Conservation (phyloP, 164 flowering plant genomes). For the Piper longum region DNA sequence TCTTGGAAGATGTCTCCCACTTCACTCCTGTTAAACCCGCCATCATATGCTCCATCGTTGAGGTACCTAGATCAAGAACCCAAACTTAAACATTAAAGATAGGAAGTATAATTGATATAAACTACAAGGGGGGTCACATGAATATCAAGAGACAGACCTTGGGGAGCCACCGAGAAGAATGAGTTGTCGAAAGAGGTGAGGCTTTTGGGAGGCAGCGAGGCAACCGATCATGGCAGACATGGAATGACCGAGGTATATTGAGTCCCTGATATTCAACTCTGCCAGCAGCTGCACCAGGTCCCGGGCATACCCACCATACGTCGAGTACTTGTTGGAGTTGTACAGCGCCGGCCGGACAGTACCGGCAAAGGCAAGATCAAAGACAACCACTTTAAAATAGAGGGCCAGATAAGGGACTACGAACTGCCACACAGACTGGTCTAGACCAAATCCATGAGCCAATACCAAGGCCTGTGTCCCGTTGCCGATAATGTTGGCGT, state of each 20-base stretch:
- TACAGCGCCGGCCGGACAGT: constrained; percentile 15
- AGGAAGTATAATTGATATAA: neutral
- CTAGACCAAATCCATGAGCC: constrained; percentile 29
- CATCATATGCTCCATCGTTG: constrained; percentile 16
- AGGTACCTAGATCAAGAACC: constrained; percentile 17
- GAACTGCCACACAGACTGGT: constrained; percentile 26
- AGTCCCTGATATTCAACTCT: constrained; percentile 11
- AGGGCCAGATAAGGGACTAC: constrained; percentile 21
- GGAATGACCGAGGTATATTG: constrained; percentile 30
- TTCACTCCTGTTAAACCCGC: constrained; percentile 20
- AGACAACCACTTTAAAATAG: constrained; percentile 26
- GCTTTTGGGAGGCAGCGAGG: constrained; percentile 24
- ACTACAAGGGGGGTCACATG: neutral
- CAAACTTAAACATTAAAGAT: neutral
- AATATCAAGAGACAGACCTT: constrained; percentile 15
- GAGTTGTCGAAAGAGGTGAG: constrained; percentile 25
- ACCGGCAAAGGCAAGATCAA: constrained; percentile 17
- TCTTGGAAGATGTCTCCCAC: constrained; percentile 8
- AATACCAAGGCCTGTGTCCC: constrained; percentile 22
- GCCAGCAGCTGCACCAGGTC: constrained; percentile 22
- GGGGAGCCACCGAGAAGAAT: constrained; percentile 28
- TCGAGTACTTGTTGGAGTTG: constrained; percentile 13
- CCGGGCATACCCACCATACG: constrained; percentile 10
- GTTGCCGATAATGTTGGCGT: constrained; percentile 17
- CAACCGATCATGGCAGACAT: constrained; percentile 35